These are phyloP conservation scores for Zizania latifolia DNA, from an alignment of 176 grass and related monocot genomes.

Conservation along the genomic window DNA sequence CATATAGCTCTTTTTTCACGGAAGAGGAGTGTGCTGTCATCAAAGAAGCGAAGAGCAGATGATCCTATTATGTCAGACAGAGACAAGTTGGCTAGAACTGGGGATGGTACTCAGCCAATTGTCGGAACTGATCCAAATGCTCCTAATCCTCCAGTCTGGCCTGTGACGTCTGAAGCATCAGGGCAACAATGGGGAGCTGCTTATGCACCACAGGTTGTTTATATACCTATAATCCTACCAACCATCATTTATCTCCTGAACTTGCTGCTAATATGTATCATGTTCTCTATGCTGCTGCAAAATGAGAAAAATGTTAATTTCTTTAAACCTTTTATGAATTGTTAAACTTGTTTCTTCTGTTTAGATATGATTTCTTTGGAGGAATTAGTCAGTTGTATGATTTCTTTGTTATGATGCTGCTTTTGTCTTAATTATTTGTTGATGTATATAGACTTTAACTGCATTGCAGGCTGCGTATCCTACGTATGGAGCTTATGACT, in stretches of 20 bases:
- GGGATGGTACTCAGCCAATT: constrained; percentile 40
- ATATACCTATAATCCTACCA: background rate
- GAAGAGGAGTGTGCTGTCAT: constrained; percentile 53
- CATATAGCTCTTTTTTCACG: constrained; percentile 64
- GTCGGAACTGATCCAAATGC: constrained; percentile 63
- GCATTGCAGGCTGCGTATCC: constrained; percentile 50
- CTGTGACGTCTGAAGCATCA: constrained; percentile 39
- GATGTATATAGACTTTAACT: background rate
- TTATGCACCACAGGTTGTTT: constrained; percentile 60
- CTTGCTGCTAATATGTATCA: background rate
- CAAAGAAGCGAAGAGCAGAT: constrained; percentile 83
- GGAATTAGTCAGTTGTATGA: background rate
- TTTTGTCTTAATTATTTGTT: constrained; percentile 19
- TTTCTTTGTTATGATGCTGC: background rate
- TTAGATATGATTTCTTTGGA: background rate
- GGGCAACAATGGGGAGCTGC: constrained; percentile 60
- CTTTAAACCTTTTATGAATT: background rate
- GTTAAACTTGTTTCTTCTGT: background rate
- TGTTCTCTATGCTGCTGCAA: background rate
- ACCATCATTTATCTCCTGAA: background rate
- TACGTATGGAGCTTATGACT: constrained; percentile 59
- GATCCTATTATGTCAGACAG: constrained; percentile 59
- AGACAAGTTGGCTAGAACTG: constrained; percentile 65
- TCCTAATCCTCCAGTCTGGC: constrained; percentile 56
- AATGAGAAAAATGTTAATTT: background rate